These are phyloP conservation scores for Boletus pseudopeckii DNA, from an alignment of 768 basidiomycete genomes.

Conservation along the genomic window DNA sequence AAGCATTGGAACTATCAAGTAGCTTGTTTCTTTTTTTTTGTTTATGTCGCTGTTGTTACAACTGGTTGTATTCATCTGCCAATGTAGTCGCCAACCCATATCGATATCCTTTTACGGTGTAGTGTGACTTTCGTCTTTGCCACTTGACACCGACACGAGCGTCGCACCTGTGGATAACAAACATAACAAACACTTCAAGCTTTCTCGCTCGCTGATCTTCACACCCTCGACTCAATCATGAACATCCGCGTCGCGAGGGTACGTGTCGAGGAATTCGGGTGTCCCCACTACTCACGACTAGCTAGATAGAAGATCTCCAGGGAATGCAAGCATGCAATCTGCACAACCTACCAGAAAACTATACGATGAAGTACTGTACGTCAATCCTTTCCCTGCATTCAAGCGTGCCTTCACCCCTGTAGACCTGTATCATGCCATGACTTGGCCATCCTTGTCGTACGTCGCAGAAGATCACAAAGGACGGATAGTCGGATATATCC, in stretches of 20 bases:
- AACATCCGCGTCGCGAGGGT: constrained; percentile 32
- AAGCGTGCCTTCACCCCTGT: neutral
- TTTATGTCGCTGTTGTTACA: constrained; percentile 24
- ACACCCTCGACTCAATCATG: constrained; percentile 13
- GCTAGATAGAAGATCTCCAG: constrained; percentile 78
- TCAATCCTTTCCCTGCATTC: constrained; percentile 1
- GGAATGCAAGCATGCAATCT: constrained; percentile 95
- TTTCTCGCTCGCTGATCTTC: neutral
- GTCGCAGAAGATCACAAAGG: constrained; percentile 90
- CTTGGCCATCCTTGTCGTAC: constrained; percentile 92
- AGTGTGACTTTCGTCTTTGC: neutral
- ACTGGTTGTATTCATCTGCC: constrained; percentile 21
- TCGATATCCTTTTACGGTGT: constrained; percentile 13
- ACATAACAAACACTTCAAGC: neutral
- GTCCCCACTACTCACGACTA: constrained; percentile 14
- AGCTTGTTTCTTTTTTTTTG: constrained; percentile 5
- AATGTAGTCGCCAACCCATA: constrained; percentile 17
- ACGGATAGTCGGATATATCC: constrained; percentile 88
- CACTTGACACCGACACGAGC: neutral
- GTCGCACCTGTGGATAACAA: neutral
- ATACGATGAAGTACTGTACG: constrained; percentile 76
- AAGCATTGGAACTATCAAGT: constrained; percentile 14
- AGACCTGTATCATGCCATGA: constrained; percentile 89
- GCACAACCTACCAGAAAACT: constrained; percentile 91
- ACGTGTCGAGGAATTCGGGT: constrained; percentile 1